Conservation (phyloP, 345 rosid species). For the Gossypioides kirkii region DNA sequence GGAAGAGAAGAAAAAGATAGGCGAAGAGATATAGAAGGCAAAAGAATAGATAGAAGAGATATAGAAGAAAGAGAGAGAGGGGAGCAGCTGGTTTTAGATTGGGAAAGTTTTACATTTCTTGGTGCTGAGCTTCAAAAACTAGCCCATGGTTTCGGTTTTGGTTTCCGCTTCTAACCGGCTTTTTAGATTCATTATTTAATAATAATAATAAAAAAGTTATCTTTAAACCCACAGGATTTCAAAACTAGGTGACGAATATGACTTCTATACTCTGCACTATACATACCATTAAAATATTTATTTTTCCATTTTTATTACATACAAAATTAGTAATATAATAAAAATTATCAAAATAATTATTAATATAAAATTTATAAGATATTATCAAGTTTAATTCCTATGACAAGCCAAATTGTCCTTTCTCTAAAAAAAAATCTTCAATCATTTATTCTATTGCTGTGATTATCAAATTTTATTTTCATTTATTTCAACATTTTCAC, state of each 20-base stretch:
- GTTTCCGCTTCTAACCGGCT: not conserved
- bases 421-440: no score
- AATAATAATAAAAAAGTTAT: not conserved
- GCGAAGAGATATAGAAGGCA: not conserved
- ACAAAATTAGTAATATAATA: no score
- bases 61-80: conserved; percentile 12
- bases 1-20: not conserved
- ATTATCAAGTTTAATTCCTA: no score
- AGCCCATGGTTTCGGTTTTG: conserved; percentile 48
- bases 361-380: no score
- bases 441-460: no score
- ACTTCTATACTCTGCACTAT: not conserved
- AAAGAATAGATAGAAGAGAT: not conserved
- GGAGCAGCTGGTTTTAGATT: conserved; percentile 50
- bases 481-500: no score
- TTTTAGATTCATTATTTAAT: not conserved
- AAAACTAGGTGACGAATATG: not conserved
- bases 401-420: no score
- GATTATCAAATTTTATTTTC: no score
- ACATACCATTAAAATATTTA: no score
- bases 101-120: conserved; percentile 6
- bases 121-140: conserved; percentile 25
- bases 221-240: conserved; percentile 21
- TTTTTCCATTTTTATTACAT: no score
- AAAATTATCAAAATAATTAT: no score